A percentile compares a stretch with the other conserved stretches of the same genome.
These are phyloP conservation scores for Aspergillus udagawae DNA, from an alignment of 2,329 filamentous ascomycete genomes.

Conservation along the genomic window DNA sequence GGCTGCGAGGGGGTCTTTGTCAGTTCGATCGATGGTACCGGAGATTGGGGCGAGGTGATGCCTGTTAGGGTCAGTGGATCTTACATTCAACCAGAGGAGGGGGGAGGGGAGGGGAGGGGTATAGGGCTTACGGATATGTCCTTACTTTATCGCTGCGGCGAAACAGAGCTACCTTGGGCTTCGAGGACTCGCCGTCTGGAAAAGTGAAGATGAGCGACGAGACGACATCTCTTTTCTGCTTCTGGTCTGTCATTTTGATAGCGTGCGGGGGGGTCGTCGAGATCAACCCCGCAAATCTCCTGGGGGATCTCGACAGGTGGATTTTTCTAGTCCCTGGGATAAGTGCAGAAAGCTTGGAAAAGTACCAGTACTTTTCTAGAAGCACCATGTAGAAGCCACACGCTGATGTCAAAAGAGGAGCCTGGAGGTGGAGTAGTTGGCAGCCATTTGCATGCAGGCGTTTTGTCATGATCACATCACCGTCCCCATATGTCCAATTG, in stretches of 20 bases:
- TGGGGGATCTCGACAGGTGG: background rate
- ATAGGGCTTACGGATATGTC: constrained; percentile 53
- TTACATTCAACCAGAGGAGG: background rate
- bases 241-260: constrained; percentile 3
- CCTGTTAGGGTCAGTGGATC: constrained; percentile 31
- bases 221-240: constrained; percentile 34
- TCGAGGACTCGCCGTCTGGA: constrained; percentile 12
- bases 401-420: background rate
- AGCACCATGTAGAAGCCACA: background rate
- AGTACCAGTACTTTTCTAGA: background rate
- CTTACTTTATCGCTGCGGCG: constrained; percentile 56
- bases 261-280: background rate
- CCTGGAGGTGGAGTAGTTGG: background rate
- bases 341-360: background rate
- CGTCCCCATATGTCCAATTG: background rate
- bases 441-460: background rate
- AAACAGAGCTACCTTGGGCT: constrained; percentile 57
- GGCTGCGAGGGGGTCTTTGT: constrained; percentile 51
- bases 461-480: constrained; percentile 14
- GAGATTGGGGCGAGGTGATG: constrained; percentile 58
- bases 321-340: background rate
- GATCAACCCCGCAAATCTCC: background rate
- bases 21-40: constrained; percentile 54
- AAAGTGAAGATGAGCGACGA: constrained; percentile 42
- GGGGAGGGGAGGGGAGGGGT: too few relatives aligned